Evolutionary conservation across 1,139 yeast species (phyloP), one percentile per base, ranked within the genome.

Genomic region (Kodamaea arcana): DNA sequence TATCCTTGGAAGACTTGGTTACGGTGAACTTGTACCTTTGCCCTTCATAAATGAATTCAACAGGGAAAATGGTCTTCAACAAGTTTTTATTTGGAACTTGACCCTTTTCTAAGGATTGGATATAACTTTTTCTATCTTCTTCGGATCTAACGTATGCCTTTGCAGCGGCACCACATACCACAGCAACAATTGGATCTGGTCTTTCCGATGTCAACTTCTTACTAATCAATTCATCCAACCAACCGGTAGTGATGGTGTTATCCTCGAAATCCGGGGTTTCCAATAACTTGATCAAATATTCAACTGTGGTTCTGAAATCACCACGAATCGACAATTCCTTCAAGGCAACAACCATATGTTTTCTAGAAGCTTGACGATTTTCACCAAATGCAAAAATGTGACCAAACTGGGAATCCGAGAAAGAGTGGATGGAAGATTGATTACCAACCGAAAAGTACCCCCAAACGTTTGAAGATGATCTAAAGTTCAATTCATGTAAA

Each of bases 361-460:
- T 88, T 69, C 98, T 84, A 24, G 97, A 86, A 27, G 95, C 95
- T 62, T 86, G 94, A 69, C 98, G 84, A 58, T 90, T 92, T 68
- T 92, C 98, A 59, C 98, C 98, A 65, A 90, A 94, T 27, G 98
- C 97, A 58, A 92, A 92, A 47, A 92, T 92, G 61, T 92, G 98
- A 58, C 98, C 98, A 55, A 92, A 92, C 65, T 92, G 98, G 35
- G 98, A 90, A 62, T 92, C 98, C 18, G 96, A 84, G 69, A 88
- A 92, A 4, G 97, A 88, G 66, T 92, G 98, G 55, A 92, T 94
- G 36, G 96, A 92, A 44, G 97, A 95, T 61, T 87, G 94, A 62
- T 86, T 88, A 51, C 94, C 90, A 37, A 92, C 97, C 12, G 96
- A 86, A 76, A 92, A 92, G 62, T 92, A 92, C 70, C 98, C 98